Evolutionary conservation across 1,284 basidiomycete genomes (phyloP).

Genomic region (Microbotryum silenes-acaulis): DNA sequence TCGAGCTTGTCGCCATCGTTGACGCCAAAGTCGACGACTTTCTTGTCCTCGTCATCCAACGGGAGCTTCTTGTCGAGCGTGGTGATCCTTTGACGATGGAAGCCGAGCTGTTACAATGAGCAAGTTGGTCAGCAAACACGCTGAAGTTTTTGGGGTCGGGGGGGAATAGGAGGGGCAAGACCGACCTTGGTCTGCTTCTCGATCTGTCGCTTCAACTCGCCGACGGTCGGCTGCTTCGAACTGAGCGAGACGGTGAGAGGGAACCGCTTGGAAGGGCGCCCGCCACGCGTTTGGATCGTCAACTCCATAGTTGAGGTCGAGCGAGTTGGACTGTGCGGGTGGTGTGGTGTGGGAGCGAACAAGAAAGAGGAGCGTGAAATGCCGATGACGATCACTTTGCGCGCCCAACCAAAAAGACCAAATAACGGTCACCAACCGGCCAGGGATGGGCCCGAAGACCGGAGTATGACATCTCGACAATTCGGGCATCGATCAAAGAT

Average conservation of each 20-base stretch:
- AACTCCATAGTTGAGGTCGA: too few species aligned
- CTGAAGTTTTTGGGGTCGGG: too few species aligned
- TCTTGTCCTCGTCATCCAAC: conserved; percentile 54
- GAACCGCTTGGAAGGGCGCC: conserved; percentile 22
- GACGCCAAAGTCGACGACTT: conserved; percentile 54
- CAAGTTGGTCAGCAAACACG: background rate
- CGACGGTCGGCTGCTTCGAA: conserved; percentile 35
- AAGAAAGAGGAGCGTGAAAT: too few species aligned
- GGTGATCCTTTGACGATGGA: conserved; percentile 55
- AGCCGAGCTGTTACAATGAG: background rate
- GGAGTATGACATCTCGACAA: too few species aligned
- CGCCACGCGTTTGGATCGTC: conserved; percentile 12
- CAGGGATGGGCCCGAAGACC: too few species aligned
- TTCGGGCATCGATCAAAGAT: too few species aligned
- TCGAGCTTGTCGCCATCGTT: conserved; percentile 54
- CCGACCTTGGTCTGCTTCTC: conserved; percentile 48
- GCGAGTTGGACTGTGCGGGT: too few species aligned
- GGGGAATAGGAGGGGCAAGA: conserved; percentile 3
- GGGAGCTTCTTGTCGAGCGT: conserved; percentile 55
- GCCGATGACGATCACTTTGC: too few species aligned
- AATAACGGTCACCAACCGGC: too few species aligned
- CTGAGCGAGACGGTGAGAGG: conserved; percentile 17
- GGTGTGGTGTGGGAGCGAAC: too few species aligned
- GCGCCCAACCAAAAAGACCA: too few species aligned
- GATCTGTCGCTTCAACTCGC: conserved; percentile 43